Conservation (phyloP, 31 red algal species). For the Endocladia muricata region DNA sequence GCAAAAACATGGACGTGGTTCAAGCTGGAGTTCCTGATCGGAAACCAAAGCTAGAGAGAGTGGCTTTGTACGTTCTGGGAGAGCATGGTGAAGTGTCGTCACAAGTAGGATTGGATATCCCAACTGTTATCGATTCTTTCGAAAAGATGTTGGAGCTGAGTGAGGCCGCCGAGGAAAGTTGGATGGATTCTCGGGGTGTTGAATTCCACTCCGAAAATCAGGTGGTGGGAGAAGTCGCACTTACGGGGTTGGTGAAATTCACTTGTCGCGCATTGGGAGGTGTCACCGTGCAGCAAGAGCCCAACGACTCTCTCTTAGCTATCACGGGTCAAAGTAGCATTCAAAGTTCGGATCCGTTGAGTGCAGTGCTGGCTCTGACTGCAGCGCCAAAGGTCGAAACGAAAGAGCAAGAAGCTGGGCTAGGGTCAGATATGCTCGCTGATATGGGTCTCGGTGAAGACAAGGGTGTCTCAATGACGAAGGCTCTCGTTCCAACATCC, state of each 20-base stretch:
- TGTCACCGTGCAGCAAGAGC: not conserved
- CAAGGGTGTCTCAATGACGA: not conserved
- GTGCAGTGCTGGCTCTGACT: not conserved
- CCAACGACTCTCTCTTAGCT: not conserved
- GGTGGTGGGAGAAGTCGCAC: constrained; percentile 19
- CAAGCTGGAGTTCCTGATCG: not conserved
- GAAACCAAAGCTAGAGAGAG: constrained; percentile 44
- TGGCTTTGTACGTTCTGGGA: constrained; percentile 62
- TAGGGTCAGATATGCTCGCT: constrained; percentile 16
- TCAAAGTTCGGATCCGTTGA: not conserved
- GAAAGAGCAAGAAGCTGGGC: not conserved
- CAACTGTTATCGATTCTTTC: constrained; percentile 21
- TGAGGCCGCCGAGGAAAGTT: constrained; percentile 34
- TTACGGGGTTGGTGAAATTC: constrained; percentile 65
- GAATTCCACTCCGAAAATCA: constrained; percentile 24
- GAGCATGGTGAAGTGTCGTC: constrained; percentile 43
- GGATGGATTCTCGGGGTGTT: constrained; percentile 17
- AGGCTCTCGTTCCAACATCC: constrained; percentile 1
- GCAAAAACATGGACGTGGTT: not conserved
- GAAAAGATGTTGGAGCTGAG: constrained; percentile 7
- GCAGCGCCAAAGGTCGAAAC: not conserved
- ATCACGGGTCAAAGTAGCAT: not conserved
- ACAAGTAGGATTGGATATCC: constrained; percentile 19
- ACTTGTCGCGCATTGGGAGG: constrained; percentile 13
- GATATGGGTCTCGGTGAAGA: constrained; percentile 8